Percentiles rank a stretch among this genome's conserved stretches.
Conservation (phyloP, 2,329 filamentous ascomycete species). For the Hymenoscyphus fraxineus region DNA sequence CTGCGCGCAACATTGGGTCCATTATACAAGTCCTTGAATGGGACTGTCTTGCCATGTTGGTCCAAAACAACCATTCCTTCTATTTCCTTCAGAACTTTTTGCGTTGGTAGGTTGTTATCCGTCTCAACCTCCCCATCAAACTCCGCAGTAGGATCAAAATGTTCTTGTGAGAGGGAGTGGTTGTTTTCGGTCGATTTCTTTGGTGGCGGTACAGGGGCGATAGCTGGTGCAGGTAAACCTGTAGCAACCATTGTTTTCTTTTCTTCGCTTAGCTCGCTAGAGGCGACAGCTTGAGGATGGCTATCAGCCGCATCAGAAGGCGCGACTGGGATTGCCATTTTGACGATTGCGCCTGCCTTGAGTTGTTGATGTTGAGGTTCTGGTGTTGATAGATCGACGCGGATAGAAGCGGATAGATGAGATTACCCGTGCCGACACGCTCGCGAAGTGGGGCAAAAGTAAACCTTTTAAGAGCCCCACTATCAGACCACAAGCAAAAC, state of each 20-base stretch:
- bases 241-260: too few relatives aligned
- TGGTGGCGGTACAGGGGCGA: background rate
- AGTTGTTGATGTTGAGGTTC: background rate
- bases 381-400: too few relatives aligned
- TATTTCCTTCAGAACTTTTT: slow-evolving; percentile 47
- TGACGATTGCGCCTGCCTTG: background rate
- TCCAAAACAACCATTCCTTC: slow-evolving; percentile 37
- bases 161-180: slow-evolving; percentile 5
- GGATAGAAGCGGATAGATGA: background rate
- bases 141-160: slow-evolving; percentile 39
- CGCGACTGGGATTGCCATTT: background rate
- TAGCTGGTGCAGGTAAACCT: too few relatives aligned
- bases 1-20: slow-evolving; percentile 33
- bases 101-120: slow-evolving; percentile 52
- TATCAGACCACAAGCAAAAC: background rate
- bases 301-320: background rate
- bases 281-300: background rate
- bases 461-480: background rate
- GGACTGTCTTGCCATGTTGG: slow-evolving; percentile 30
- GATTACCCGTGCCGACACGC: background rate
- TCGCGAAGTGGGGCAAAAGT: background rate
- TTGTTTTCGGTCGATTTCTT: slow-evolving; percentile 19
- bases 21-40: slow-evolving; percentile 35
- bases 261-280: background rate
- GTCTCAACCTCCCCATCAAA: slow-evolving; percentile 55